Evolutionary conservation across 345 rosid species (phyloP).

Genomic region (Limnanthes douglasii): DNA sequence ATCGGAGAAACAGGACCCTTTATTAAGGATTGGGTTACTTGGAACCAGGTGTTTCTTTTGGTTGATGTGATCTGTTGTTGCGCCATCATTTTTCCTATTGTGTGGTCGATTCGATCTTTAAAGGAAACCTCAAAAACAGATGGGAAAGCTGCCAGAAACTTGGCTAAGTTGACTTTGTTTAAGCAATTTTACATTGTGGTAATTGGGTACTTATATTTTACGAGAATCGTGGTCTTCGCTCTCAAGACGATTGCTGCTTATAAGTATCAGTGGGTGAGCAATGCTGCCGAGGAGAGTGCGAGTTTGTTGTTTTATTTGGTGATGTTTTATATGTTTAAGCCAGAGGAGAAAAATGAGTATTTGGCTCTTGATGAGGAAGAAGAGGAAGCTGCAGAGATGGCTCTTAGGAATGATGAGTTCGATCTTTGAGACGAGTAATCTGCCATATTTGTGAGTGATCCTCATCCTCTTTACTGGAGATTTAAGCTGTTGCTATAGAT

Average conservation of each 20-base stretch:
- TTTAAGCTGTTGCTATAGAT: neutral
- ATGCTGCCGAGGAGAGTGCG: conserved; percentile 54
- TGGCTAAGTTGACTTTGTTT: conserved; percentile 56
- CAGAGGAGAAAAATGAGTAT: conserved; percentile 58
- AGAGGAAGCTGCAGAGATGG: conserved; percentile 60
- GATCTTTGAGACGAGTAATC: conserved; percentile 30
- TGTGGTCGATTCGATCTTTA: conserved; percentile 73
- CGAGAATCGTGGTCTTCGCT: conserved; percentile 61
- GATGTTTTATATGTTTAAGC: conserved; percentile 70
- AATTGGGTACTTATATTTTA: conserved; percentile 61
- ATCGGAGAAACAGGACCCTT: conserved; percentile 71
- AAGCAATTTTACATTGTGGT: conserved; percentile 70
- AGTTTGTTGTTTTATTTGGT: conserved; percentile 41
- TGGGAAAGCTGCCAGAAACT: conserved; percentile 69
- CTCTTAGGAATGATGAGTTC: conserved; percentile 45
- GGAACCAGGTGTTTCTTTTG: conserved; percentile 66
- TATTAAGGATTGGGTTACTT: conserved; percentile 55
- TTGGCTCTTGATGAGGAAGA: conserved; percentile 56
- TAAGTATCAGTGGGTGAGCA: conserved; percentile 72
- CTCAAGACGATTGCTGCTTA: conserved; percentile 57
- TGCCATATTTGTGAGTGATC: neutral
- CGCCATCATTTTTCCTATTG: conserved; percentile 72
- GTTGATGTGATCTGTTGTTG: conserved; percentile 71
- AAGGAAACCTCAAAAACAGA: conserved; percentile 69
- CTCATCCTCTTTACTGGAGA: conserved; percentile 1